Base-by-base conservation (phyloP, 2,329 filamentous ascomycete species). In the Fusarium fracticaudum region DNA sequence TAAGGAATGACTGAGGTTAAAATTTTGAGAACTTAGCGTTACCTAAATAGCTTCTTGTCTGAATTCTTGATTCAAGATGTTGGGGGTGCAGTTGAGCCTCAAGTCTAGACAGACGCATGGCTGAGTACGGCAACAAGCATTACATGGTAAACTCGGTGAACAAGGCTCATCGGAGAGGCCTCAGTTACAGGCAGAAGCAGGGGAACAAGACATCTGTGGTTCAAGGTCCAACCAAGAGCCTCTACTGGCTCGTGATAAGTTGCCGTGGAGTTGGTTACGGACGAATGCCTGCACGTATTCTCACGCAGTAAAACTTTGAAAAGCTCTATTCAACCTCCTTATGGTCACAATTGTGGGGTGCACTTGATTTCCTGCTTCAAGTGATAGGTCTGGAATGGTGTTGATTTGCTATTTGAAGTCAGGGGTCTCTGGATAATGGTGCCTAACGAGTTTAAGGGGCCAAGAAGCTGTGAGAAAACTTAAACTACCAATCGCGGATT, bases 131-230 rank as follows among this genome's bases (percentile, higher is more conserved):
- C 40, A 40, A 59, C 50, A 35, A 41, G 55, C 47, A 41, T 55
- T 59, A 38, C 54, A 62, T 59, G 41, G 38, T 45, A n/a, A 64
- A 60, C 40, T 55, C 47, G 54, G 63, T 71, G 58, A 71, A 72
- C 45, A 69, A 54, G 61, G 58, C 51, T 37, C 38, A 66, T 60
- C 38, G 26, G 61, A 66, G 53, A 59, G 60, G 44, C 65, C 66
- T 67, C 66, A 69, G 63, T 57, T 64, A 69, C 69, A 78, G 76
- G 75, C 76, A 78, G 76, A 78, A 78, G 64, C 48, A 55, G 31
- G 57, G 53, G 47, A 65, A 64, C 58, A 76, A 62, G 63, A 69
- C 61, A 67, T 50, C 53, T 60, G 40, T 40, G 45, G 61, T 63
- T 59, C 61, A 41, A 64, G 57, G 57, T 65, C 51, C 40, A 57